Evolutionary conservation across 164 flowering plant genomes (phyloP).

Genomic region (Annona cherimola): DNA sequence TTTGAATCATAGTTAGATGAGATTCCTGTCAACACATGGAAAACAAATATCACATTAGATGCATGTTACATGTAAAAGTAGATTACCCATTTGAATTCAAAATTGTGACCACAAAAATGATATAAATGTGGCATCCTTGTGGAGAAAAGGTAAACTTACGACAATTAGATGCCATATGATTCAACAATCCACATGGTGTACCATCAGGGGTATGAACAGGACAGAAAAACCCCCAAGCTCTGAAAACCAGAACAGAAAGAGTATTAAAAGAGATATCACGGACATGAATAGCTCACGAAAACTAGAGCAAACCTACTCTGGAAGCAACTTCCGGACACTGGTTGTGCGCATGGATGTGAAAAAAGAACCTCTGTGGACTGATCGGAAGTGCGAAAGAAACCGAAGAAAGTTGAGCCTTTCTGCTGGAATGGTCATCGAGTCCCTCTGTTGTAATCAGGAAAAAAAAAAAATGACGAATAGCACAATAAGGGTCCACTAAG

Average conservation of each 20-base stretch:
- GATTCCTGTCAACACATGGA: slow-evolving; percentile 42
- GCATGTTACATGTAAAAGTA: not conserved
- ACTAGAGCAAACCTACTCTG: slow-evolving; percentile 60
- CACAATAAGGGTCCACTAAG: not conserved
- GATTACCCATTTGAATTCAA: not conserved
- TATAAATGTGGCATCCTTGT: not conserved
- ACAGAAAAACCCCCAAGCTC: slow-evolving; percentile 97
- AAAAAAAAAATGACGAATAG: not conserved
- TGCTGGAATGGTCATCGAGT: slow-evolving; percentile 75
- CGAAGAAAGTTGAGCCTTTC: slow-evolving; percentile 92
- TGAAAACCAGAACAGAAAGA: slow-evolving; percentile 19
- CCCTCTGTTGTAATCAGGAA: slow-evolving; percentile 41
- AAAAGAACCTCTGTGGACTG: slow-evolving; percentile 92
- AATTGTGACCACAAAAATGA: not conserved
- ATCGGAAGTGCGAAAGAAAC: slow-evolving; percentile 82
- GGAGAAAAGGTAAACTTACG: slow-evolving; percentile 44
- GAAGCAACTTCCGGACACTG: slow-evolving; percentile 91
- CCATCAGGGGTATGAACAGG: slow-evolving; percentile 99
- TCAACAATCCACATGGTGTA: slow-evolving; percentile 89
- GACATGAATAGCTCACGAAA: not conserved
- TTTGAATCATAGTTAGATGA: slow-evolving; percentile 69
- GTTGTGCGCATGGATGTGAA: slow-evolving; percentile 94
- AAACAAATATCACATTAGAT: not conserved
- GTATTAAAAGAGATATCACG: not conserved
- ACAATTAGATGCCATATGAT: slow-evolving; percentile 72